These are phyloP conservation scores for Dillenia turbinata DNA, from an alignment of 164 flowering plant species.

Conservation along the genomic window DNA sequence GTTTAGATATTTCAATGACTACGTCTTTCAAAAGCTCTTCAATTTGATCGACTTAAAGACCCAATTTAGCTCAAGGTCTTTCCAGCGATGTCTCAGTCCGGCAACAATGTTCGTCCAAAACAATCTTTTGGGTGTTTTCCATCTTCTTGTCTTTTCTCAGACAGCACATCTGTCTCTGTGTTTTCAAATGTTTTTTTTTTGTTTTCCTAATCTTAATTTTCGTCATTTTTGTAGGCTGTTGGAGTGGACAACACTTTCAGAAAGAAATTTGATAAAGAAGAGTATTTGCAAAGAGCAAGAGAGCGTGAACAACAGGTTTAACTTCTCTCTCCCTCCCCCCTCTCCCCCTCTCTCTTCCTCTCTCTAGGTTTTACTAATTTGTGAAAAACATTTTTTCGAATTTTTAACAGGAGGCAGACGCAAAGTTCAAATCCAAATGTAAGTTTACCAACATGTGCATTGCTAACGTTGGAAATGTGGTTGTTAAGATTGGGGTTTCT, in stretches of 20 bases:
- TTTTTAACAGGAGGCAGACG: constrained; percentile 36
- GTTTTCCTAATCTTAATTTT: not conserved
- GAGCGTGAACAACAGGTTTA: constrained; percentile 71
- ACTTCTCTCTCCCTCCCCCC: no score
- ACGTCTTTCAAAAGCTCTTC: not conserved
- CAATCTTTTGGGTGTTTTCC: not conserved
- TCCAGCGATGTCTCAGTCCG: constrained; percentile 28
- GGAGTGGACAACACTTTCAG: constrained; percentile 87
- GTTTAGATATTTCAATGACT: not conserved
- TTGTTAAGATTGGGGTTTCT: not conserved
- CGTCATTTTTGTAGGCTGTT: constrained; percentile 31
- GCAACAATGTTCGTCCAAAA: constrained; percentile 26
- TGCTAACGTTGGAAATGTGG: no score
- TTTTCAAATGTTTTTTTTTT: no score
- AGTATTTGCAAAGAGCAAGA: constrained; percentile 79
- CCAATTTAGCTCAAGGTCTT: not conserved
- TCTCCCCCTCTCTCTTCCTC: not conserved
- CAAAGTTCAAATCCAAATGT: constrained; percentile 49
- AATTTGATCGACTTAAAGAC: not conserved
- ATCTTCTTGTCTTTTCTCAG: not conserved
- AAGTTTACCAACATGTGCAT: constrained; percentile 13
- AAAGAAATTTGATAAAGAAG: constrained; percentile 79
- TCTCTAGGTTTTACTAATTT: not conserved
- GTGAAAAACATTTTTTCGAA: not conserved
- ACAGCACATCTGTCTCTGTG: not conserved